Conservation (phyloP, 345 rosid genomes). For the Microcos paniculata region DNA sequence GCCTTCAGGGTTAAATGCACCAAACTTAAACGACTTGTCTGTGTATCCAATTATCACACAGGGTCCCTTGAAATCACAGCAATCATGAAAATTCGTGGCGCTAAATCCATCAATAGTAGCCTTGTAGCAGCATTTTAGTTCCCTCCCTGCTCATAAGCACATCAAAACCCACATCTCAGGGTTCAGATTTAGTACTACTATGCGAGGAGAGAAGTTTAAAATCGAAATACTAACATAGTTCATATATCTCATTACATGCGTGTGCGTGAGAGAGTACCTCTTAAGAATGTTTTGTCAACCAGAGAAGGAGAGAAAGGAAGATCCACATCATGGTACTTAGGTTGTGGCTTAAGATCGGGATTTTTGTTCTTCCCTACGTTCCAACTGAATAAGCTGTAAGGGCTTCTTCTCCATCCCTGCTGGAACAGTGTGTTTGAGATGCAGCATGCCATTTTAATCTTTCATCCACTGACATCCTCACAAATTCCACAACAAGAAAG, state of each 20-base stretch:
- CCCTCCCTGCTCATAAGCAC: conserved; percentile 46
- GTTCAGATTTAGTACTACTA: no score
- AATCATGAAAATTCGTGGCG: conserved; percentile 72
- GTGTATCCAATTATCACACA: conserved; percentile 85
- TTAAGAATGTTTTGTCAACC: conserved; percentile 62
- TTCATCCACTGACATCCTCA: conserved; percentile 20
- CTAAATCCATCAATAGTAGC: conserved; percentile 77
- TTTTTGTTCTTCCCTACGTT: conserved; percentile 42
- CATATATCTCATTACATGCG: neutral
- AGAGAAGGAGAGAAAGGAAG: conserved; percentile 71
- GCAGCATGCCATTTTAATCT: conserved; percentile 46
- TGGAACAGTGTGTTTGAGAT: conserved; percentile 33
- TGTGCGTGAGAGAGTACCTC: conserved; percentile 34
- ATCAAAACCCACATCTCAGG: no score
- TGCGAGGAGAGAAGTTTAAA: no score
- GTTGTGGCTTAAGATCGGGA: conserved; percentile 34
- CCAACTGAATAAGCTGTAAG: conserved; percentile 58
- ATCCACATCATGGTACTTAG: conserved; percentile 45
- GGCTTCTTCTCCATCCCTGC: conserved; percentile 28
- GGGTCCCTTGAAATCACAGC: conserved; percentile 88
- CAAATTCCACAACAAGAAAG: neutral
- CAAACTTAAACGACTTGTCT: conserved; percentile 66
- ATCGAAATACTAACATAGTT: no score
- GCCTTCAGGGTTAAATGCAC: conserved; percentile 86
- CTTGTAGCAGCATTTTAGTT: conserved; percentile 74